Percentiles rank a stretch among this genome's conserved stretches.
Conservation (phyloP, 2,329 filamentous ascomycete genomes). For the Reticulascus tulasneorum region DNA sequence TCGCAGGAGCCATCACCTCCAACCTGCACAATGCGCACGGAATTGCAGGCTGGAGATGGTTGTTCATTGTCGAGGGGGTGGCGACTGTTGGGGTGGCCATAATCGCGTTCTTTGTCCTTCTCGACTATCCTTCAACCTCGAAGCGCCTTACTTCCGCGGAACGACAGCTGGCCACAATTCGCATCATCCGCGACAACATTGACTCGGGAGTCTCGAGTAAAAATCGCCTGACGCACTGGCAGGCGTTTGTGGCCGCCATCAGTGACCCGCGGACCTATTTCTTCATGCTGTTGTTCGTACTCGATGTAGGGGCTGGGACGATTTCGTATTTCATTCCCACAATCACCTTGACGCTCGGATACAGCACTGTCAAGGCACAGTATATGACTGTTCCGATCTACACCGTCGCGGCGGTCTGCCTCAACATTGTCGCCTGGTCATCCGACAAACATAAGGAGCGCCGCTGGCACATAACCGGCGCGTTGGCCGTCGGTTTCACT, state of each 20-base stretch:
- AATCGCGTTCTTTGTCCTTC: conserved; percentile 61
- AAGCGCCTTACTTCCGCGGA: conserved; percentile 56
- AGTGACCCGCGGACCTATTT: conserved; percentile 43
- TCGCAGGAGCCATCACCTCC: conserved; percentile 43
- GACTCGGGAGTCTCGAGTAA: conserved; percentile 25
- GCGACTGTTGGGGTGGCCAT: conserved; percentile 61
- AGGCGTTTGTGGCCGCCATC: conserved; percentile 28
- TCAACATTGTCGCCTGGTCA: conserved; percentile 19
- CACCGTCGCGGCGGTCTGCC: conserved; percentile 13
- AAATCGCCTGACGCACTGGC: conserved; percentile 19
- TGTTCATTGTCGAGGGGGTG: conserved; percentile 57
- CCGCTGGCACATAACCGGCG: conserved; percentile 16
- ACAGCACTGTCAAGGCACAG: conserved; percentile 36
- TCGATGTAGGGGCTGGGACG: conserved; percentile 40
- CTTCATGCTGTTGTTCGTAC: conserved; percentile 47
- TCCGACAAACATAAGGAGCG: conserved; percentile 17
- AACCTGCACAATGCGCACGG: conserved; percentile 41
- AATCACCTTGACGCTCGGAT: conserved; percentile 44
- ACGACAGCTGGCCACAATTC: conserved; percentile 50
- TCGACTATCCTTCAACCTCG: conserved; percentile 66
- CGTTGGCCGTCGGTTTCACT: conserved; percentile 16
- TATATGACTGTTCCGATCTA: conserved; percentile 40
- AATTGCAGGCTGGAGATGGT: conserved; percentile 49
- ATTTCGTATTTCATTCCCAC: conserved; percentile 52
- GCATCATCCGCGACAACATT: conserved; percentile 37